Conservation (phyloP, 148 eudicot species). For the Rhododendron williamsianum region DNA sequence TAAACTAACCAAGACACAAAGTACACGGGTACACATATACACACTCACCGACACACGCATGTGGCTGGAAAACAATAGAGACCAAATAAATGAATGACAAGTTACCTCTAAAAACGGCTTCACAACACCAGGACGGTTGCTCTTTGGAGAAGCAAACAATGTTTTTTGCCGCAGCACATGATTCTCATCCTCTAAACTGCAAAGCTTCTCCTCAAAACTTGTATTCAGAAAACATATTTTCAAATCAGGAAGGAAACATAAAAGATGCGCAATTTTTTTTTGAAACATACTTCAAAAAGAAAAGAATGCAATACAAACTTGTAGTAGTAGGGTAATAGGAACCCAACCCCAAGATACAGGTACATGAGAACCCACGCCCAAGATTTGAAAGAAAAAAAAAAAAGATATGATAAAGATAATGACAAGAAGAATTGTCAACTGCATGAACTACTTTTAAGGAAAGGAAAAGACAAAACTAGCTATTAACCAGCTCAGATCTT, state of each 20-base stretch:
- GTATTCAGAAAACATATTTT: slow-evolving; percentile 4
- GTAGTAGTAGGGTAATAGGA: neutral
- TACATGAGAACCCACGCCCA: neutral
- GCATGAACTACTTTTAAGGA: neutral
- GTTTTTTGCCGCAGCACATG: slow-evolving; percentile 81
- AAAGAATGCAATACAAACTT: slow-evolving; percentile 5
- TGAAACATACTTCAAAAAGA: neutral
- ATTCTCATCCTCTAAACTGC: slow-evolving; percentile 80
- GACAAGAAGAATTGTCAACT: neutral
- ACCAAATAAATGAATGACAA: neutral
- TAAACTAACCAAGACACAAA: neutral
- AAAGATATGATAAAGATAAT: neutral
- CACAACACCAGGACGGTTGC: slow-evolving; percentile 50
- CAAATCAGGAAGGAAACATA: neutral
- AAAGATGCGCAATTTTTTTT: neutral
- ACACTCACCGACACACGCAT: neutral
- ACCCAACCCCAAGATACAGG: neutral
- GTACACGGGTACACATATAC: neutral
- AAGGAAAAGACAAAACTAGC: neutral
- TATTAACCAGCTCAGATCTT: slow-evolving; percentile 1
- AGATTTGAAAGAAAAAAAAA: neutral
- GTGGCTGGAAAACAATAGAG: slow-evolving; percentile 2
- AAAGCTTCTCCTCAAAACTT: slow-evolving; percentile 82
- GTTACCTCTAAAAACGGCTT: slow-evolving; percentile 76
- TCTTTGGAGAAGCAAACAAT: slow-evolving; percentile 55